Evolutionary conservation across 108 stramenopile genomes (phyloP).

Genomic region (Cafeteria roenbergensis): DNA sequence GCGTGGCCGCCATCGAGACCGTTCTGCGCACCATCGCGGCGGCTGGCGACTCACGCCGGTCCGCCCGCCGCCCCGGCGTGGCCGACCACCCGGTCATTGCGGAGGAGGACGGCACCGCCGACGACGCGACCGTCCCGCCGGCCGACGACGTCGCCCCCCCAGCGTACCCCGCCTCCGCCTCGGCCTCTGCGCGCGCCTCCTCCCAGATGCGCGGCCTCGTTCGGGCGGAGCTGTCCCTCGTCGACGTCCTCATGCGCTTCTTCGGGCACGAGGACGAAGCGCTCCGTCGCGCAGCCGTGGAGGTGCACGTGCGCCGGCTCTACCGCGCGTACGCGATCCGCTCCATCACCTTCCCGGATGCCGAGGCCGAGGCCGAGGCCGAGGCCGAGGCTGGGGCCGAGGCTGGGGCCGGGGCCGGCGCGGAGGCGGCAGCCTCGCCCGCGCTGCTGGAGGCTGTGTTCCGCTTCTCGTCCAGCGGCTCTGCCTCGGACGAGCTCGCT

Average conservation of each 20-base stretch:
- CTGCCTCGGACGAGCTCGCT: slow-evolving; percentile 12
- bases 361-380: no score
- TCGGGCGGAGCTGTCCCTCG: slow-evolving; percentile 58
- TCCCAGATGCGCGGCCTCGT: slow-evolving; percentile 52
- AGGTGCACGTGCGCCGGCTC: slow-evolving; percentile 63
- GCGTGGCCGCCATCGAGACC: slow-evolving; percentile 29
- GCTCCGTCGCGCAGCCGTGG: slow-evolving; percentile 37
- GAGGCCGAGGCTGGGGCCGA: no score
- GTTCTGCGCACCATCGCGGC: not conserved
- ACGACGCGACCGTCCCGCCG: not conserved
- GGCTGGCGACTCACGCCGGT: no score
- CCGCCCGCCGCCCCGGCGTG: no score
- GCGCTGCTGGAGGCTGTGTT: slow-evolving; percentile 6
- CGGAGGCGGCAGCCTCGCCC: no score
- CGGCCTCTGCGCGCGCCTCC: slow-evolving; percentile 19
- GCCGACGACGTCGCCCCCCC: not conserved
- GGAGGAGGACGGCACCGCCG: not conserved
- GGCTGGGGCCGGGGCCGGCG: no score
- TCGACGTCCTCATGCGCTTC: slow-evolving; percentile 66
- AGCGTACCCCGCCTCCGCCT: slow-evolving; percentile 30
- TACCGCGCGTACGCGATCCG: slow-evolving; percentile 65
- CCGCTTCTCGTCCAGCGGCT: slow-evolving; percentile 3
- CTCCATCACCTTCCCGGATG: no score
- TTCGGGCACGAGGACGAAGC: slow-evolving; percentile 45
- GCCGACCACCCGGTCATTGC: no score